These are phyloP conservation scores for Cubamyces sp. DNA, from an alignment of 768 basidiomycete genomes.

Conservation along the genomic window DNA sequence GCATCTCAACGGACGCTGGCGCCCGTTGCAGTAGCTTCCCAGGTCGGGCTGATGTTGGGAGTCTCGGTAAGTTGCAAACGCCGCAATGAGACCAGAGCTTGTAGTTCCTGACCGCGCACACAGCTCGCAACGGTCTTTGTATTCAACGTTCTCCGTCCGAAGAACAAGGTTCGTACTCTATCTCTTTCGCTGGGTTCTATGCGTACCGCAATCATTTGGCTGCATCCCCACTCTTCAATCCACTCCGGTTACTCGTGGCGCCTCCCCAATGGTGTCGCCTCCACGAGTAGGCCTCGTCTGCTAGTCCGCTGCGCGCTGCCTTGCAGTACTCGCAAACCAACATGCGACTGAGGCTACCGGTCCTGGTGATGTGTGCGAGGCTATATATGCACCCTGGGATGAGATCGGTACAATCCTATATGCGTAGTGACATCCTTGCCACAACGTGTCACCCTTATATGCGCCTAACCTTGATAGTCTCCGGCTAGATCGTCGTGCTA, in stretches of 20 bases:
- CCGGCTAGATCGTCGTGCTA: no score
- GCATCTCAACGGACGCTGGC: conserved; percentile 61
- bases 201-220: background rate
- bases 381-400: no score
- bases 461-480: no score
- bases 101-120: conserved; percentile 15
- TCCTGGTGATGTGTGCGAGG: no score
- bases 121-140: conserved; percentile 68
- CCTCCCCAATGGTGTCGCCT: no score
- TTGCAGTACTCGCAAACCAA: background rate
- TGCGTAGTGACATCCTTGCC: no score
- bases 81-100: background rate
- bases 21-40: conserved; percentile 80
- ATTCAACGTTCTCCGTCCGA: conserved; percentile 88
- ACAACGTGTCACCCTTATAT: no score
- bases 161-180: conserved; percentile 68
- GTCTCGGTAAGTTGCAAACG: conserved; percentile 59
- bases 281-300: background rate
- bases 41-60: conserved; percentile 72
- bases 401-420: no score
- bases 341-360: background rate
- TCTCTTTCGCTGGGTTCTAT: background rate
- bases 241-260: no score
- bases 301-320: background rate
- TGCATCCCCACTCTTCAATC: background rate